Percentiles rank a stretch among this genome's conserved stretches.
phyloP scores from a whole-genome alignment of 2,329 filamentous ascomycete species.

The Hypocreales sp. region DNA sequence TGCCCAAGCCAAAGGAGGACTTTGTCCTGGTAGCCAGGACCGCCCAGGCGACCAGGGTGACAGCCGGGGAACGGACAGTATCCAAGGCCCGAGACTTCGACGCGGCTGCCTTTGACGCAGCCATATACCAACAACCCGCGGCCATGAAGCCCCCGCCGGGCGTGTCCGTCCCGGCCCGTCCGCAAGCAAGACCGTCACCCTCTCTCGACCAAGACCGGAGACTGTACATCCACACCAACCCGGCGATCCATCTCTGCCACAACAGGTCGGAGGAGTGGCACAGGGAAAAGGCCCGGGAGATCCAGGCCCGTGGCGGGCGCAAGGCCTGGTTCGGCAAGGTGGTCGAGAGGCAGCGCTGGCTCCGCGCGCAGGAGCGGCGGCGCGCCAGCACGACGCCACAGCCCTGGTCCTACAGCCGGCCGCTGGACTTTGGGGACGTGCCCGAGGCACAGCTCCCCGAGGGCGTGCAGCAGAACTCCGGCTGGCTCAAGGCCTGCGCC shows the following conservation, averaged over 20 bases:
- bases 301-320: conserved; percentile 27
- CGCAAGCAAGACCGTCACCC: conserved; percentile 1
- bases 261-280: conserved; percentile 29
- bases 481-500: conserved; percentile 26
- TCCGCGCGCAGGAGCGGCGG: conserved; percentile 6
- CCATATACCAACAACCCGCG: conserved; percentile 21
- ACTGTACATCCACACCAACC: conserved; percentile 32
- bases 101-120: conserved; percentile 18
- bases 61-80: not conserved
- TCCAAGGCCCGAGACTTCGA: conserved; percentile 3
- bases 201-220: conserved; percentile 11
- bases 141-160: conserved; percentile 9
- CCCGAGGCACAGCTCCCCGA: conserved; percentile 25
- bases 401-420: conserved; percentile 12
- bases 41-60: no score
- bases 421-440: conserved; percentile 21
- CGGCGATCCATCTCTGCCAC: conserved; percentile 30
- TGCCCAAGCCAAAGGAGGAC: no score
- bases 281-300: conserved; percentile 30
- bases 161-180: conserved; percentile 4
- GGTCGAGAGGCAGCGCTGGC: conserved; percentile 19
- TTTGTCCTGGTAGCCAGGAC: no score
- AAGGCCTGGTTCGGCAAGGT: conserved; percentile 36
- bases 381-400: conserved; percentile 9
- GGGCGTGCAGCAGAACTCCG: conserved; percentile 25